These are phyloP conservation scores for Magnaporthiopsis poae DNA, from an alignment of 2,329 filamentous ascomycete genomes.

Conservation along the genomic window DNA sequence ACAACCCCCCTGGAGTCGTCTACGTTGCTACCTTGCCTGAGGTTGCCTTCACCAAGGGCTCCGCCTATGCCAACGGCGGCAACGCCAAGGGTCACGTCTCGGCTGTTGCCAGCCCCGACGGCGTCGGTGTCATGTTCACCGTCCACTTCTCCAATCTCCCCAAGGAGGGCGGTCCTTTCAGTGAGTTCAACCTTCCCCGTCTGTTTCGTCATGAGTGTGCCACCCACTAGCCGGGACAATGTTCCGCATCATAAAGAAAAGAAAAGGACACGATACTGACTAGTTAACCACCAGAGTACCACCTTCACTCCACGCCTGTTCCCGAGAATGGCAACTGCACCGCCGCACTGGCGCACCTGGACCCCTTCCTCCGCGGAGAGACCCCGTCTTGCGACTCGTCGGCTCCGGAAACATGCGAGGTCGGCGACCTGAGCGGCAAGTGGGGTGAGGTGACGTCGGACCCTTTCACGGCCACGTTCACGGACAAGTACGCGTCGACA, in stretches of 20 bases:
- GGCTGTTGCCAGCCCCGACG: conserved; percentile 19
- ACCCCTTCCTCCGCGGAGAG: conserved; percentile 59
- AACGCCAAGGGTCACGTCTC: conserved; percentile 36
- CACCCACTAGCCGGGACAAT: not conserved
- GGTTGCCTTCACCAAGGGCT: conserved; percentile 36
- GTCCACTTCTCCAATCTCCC: conserved; percentile 24
- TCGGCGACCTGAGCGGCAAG: conserved; percentile 70
- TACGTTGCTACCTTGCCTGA: conserved; percentile 50
- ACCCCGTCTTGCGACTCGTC: conserved; percentile 47
- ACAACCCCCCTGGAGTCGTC: conserved; percentile 45
- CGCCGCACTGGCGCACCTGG: conserved; percentile 55
- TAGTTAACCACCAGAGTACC: conserved; percentile 45
- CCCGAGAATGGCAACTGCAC: conserved; percentile 62
- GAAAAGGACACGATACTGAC: conserved; percentile 10
- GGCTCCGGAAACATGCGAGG: conserved; percentile 57
- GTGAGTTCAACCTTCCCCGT: conserved; percentile 28
- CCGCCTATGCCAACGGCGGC: conserved; percentile 33
- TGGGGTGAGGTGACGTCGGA: conserved; percentile 49
- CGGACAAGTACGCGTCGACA: conserved; percentile 50
- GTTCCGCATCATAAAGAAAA: not conserved
- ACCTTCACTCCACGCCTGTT: conserved; percentile 59
- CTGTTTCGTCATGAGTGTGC: not conserved
- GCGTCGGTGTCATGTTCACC: conserved; percentile 23
- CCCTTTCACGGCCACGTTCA: conserved; percentile 40
- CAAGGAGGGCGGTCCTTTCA: conserved; percentile 22